phyloP scores from a whole-genome alignment of 169 alveolate species.

The Miamiensis avidus region DNA sequence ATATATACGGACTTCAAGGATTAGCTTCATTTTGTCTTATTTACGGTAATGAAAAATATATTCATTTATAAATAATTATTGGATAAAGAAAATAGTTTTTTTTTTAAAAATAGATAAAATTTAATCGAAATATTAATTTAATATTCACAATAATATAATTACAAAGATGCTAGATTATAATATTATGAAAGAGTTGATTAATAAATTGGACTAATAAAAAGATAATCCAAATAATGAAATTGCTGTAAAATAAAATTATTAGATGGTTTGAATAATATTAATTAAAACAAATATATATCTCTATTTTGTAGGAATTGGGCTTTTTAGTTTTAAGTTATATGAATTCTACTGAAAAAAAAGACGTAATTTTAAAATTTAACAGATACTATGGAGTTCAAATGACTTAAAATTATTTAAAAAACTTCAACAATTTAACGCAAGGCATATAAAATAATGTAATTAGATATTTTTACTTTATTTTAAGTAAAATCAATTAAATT shows the following conservation, averaged over 20 bases:
- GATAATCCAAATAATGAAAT: neutral
- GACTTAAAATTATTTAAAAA: neutral
- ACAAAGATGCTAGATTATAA: neutral
- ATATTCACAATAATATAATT: no score
- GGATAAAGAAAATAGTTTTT: no score
- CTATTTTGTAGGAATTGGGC: neutral
- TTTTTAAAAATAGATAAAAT: no score
- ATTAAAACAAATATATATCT: no score
- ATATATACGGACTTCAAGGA: neutral
- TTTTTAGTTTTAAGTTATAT: neutral
- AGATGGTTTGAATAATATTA: no score
- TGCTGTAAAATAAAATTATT: no score
- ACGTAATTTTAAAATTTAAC: neutral
- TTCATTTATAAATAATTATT: no score
- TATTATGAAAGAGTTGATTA: neutral
- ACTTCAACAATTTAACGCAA: no score
- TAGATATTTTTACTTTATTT: no score
- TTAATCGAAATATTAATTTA: no score
- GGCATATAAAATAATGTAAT: neutral
- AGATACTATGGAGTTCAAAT: neutral
- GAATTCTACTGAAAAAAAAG: neutral
- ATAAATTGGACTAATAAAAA: no score
- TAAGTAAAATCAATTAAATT: no score
- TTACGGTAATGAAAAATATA: neutral
- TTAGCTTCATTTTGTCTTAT: neutral